Evolutionary conservation across 1,284 basidiomycete species (phyloP).

Genomic region (Sanghuangporus weigelae): DNA sequence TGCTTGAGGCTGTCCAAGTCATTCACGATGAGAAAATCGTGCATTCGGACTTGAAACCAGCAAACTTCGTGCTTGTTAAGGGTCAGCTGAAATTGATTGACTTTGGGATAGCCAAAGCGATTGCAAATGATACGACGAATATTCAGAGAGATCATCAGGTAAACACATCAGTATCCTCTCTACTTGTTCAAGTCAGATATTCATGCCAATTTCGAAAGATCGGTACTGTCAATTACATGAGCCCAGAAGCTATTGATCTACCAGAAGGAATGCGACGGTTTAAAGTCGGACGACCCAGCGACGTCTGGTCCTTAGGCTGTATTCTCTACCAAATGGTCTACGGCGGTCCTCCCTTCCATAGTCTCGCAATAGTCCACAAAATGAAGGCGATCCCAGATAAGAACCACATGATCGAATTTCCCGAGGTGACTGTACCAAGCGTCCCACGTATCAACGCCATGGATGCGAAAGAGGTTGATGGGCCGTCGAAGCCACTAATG

Average conservation of each 20-base stretch:
- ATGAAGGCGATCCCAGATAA: constrained; percentile 84
- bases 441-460: constrained; percentile 26
- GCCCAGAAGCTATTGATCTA: constrained; percentile 85
- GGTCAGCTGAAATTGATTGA: constrained; percentile 94
- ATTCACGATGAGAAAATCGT: constrained; percentile 97
- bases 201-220: constrained; percentile 43
- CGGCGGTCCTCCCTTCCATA: constrained; percentile 88
- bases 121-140: constrained; percentile 95
- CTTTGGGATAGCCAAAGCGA: constrained; percentile 95
- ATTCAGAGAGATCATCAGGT: constrained; percentile 93
- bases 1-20: constrained; percentile 92
- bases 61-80: constrained; percentile 92
- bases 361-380: constrained; percentile 78
- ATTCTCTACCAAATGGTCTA: constrained; percentile 99
- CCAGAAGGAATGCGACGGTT: constrained; percentile 72
- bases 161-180: constrained; percentile 15
- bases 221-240: constrained; percentile 95
- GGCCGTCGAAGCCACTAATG: constrained; percentile 51
- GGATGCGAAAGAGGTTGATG: constrained; percentile 28
- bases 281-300: constrained; percentile 82
- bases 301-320: constrained; percentile 97
- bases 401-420: constrained; percentile 69
- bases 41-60: constrained; percentile 93
- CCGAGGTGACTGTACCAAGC: constrained; percentile 56
- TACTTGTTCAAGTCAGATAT: not conserved